Percentiles rank a stretch among this genome's conserved stretches.
Conservation (phyloP, 495 filamentous ascomycete genomes). For the Tuber microsphaerosporum region DNA sequence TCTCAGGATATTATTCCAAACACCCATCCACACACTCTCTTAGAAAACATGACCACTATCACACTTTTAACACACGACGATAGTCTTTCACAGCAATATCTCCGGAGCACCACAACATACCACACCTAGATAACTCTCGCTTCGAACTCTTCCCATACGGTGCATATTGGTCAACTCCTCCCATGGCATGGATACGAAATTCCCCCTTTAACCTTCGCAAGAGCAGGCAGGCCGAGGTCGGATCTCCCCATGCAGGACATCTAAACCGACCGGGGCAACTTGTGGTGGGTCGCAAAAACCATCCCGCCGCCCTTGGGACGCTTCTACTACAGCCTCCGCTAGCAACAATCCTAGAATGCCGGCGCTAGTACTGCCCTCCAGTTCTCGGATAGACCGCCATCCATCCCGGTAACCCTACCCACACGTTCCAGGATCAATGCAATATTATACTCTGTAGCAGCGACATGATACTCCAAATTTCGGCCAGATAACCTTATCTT, state of each 20-base stretch:
- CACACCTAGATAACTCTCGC: too few species aligned
- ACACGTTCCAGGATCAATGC: neutral
- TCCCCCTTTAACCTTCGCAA: neutral
- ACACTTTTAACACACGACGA: neutral
- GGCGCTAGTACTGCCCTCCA: too few species aligned
- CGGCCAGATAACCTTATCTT: neutral
- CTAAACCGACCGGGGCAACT: neutral
- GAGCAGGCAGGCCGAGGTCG: neutral
- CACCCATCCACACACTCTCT: neutral
- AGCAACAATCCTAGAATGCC: neutral
- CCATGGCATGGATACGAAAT: neutral
- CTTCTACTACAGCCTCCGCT: neutral
- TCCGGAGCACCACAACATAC: neutral
- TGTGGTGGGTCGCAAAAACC: neutral
- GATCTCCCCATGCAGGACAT: neutral
- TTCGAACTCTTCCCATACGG: too few species aligned
- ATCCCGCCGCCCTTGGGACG: neutral
- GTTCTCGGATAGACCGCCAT: neutral
- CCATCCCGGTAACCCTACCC: neutral
- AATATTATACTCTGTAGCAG: neutral
- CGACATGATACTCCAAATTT: neutral
- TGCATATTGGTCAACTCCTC: too few species aligned
- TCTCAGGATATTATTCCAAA: neutral
- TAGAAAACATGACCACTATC: neutral
- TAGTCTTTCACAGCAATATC: neutral